phyloP scores from a whole-genome alignment of 2,329 filamentous ascomycete genomes.

The Ophiostoma fasciatum region DNA sequence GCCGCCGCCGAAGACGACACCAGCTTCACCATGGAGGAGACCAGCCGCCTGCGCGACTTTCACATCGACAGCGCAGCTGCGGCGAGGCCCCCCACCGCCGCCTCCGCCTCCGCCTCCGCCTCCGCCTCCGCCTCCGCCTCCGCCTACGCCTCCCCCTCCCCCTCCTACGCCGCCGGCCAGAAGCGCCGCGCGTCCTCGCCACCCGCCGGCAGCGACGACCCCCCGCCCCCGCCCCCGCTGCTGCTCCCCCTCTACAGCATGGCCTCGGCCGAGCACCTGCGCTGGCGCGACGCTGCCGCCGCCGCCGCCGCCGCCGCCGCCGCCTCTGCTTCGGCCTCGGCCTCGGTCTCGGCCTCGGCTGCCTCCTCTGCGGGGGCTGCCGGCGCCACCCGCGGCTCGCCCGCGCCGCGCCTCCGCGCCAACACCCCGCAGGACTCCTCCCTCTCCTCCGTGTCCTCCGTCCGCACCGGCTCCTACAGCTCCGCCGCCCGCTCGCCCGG shows the following conservation, averaged over 20 bases:
- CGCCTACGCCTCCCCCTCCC: too few relatives aligned
- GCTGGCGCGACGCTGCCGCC: conserved; percentile 32
- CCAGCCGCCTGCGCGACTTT: conserved; percentile 23
- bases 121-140: too few relatives aligned
- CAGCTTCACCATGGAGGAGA: conserved; percentile 31
- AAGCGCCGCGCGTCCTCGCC: conserved; percentile 44
- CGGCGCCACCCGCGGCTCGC: conserved; percentile 34
- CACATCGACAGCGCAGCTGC: conserved; percentile 35
- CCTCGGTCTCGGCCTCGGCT: too few relatives aligned
- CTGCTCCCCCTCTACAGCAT: conserved; percentile 17
- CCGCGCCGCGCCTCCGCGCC: conserved; percentile 32
- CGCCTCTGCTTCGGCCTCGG: too few relatives aligned
- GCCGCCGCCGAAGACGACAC: conserved; percentile 35
- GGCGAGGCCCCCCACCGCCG: too few relatives aligned
- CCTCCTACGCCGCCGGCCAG: conserved; percentile 28
- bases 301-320: conserved; percentile 41
- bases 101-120: too few relatives aligned
- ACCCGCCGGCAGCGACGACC: conserved; percentile 32
- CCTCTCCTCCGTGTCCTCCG: conserved; percentile 27
- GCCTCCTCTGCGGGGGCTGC: too few relatives aligned
- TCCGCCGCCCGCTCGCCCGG: conserved; percentile 30
- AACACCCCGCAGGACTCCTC: conserved; percentile 32
- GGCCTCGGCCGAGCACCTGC: conserved; percentile 27
- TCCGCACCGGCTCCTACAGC: conserved; percentile 33
- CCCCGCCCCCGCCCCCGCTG: conserved; percentile 8